Evolutionary conservation across 306 rosid genomes (phyloP).

Genomic region (Lathyrus tuberosus): DNA sequence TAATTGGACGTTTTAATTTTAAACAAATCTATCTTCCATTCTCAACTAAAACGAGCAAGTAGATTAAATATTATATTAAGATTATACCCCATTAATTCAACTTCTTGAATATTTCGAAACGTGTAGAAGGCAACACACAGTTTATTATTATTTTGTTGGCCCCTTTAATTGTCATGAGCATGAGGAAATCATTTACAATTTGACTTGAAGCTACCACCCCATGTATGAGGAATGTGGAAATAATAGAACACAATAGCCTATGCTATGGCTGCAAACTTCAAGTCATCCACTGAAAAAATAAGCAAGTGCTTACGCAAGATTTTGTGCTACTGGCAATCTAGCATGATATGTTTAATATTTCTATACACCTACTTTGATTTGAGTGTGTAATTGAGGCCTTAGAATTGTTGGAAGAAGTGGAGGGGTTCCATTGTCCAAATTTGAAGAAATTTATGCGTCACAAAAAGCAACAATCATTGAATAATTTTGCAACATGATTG

Average conservation of each 20-base stretch:
- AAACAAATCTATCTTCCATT: conserved; percentile 1
- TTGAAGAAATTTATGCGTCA: conserved; percentile 27
- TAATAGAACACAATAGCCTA: not conserved
- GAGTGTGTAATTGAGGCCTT: not conserved
- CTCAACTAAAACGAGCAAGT: not conserved
- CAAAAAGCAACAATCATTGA: conserved; percentile 31
- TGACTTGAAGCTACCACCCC: conserved; percentile 33
- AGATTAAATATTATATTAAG: not conserved
- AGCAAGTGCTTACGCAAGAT: too few species aligned
- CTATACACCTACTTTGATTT: conserved; percentile 12
- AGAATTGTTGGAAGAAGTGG: conserved; percentile 46
- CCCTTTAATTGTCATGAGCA: conserved; percentile 15
- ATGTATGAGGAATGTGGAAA: conserved; percentile 37
- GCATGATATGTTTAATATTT: too few species aligned
- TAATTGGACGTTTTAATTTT: too few species aligned
- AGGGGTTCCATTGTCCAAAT: conserved; percentile 41
- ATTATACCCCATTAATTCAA: too few species aligned
- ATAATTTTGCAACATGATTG: conserved; percentile 26
- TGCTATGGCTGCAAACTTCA: not conserved
- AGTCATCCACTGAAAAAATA: conserved; percentile 38
- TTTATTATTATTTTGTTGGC: not conserved
- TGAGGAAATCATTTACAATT: conserved; percentile 28
- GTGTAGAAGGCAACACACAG: conserved; percentile 18
- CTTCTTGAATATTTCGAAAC: conserved; percentile 23
- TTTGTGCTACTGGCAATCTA: too few species aligned